Evolutionary conservation across 257 asterid genomes (phyloP), one percentile per base, ranked within the genome.

Genomic region (Lantana camara): DNA sequence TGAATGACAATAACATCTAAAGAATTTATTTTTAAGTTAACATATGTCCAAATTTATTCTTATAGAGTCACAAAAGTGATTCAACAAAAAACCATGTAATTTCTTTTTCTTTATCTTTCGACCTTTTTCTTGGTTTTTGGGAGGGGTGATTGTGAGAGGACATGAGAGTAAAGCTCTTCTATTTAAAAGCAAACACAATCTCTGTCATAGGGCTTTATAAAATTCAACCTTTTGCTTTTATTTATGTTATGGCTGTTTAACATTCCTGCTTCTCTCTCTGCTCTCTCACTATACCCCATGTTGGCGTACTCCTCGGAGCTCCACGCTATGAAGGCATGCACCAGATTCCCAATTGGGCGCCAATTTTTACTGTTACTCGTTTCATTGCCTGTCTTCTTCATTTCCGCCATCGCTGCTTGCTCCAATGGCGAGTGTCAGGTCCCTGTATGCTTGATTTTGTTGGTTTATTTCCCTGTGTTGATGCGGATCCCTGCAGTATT

Each of bases 401-500:
- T 77, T 60, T 49, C 68, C 74, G 40, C 74, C 69, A 20, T 73
- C 54, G 10, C 76, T 57, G 85, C 90, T 66, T 86, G 93, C 84
- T 82, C 86, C 69, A 75, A 61, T 62, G 91, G 85, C 78, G 73
- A 67, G 52, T 87, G 81, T 67, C 98, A 93, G 98, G 98, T 89
- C 38, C 22, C 14, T 48, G 13, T n/a, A 8, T 9, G 32, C 32
- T 52, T 51, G 21, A 42, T 35, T 32, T n/a, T 17, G 20, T 37
- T 38, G 49, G 0, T n/a, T 24, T 30, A n/a, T 29, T 19, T 5
- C 21, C 20, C 21, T 45, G 8, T 65, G 7, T 40, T n/a, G 29
- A n/a, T 29, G 49, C 54, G 72, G 77, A 76, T 79, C 83, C 78
- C 47, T 68, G 14, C 64, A 55, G 22, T 58, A 2, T 52, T 47